A percentile compares a stretch with the other conserved stretches of the same genome.
Evolutionary conservation across 257 asterid genomes (phyloP).

Genomic region (Solanum rostratum): DNA sequence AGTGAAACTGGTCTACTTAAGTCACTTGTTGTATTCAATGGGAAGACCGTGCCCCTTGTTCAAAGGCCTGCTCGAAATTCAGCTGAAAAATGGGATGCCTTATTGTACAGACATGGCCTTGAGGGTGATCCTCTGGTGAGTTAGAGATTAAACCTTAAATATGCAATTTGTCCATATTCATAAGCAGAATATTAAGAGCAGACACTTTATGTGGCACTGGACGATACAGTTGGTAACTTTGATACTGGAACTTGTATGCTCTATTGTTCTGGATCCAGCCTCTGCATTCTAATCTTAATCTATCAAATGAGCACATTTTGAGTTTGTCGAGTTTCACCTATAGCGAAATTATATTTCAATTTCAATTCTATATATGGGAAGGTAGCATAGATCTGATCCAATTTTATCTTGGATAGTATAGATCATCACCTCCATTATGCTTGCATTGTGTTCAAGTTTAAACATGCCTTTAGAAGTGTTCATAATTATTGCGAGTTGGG

Average conservation of each 20-base stretch:
- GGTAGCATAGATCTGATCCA: neutral
- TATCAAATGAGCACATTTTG: neutral
- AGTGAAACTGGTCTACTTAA: constrained; percentile 88
- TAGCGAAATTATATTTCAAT: neutral
- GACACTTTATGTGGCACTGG: neutral
- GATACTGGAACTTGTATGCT: neutral
- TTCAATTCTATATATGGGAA: neutral
- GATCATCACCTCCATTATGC: neutral
- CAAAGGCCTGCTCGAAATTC: constrained; percentile 72
- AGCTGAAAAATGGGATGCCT: constrained; percentile 98
- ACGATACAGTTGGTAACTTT: neutral
- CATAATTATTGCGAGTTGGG: neutral
- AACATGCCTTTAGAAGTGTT: neutral
- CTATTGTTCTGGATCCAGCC: neutral
- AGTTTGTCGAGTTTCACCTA: neutral
- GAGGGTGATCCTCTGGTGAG: constrained; percentile 83
- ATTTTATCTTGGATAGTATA: neutral
- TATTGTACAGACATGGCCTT: constrained; percentile 76
- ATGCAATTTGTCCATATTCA: neutral
- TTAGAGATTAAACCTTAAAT: neutral
- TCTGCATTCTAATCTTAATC: neutral
- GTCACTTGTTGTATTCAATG: constrained; percentile 58
- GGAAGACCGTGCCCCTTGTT: constrained; percentile 92
- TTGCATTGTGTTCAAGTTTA: neutral
- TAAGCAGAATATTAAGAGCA: neutral